These are phyloP conservation scores for Onygenales sp. DNA, from an alignment of 2,329 filamentous ascomycete species.

Conservation along the genomic window DNA sequence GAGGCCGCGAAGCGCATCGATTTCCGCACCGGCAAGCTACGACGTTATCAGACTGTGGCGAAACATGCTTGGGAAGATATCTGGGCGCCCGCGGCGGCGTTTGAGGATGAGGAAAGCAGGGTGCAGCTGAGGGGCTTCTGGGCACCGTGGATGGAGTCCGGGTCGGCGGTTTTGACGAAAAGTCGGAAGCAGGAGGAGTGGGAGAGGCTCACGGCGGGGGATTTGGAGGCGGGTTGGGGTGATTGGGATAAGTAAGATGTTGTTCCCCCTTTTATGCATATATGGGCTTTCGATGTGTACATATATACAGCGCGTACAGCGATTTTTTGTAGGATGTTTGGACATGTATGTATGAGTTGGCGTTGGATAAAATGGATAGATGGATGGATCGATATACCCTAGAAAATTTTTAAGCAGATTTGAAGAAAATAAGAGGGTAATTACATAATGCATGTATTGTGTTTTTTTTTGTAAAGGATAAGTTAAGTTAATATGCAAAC, in stretches of 20 bases:
- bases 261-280: not conserved
- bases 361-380: too few species aligned
- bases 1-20: not conserved
- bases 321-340: too few species aligned
- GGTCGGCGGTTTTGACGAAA: not conserved
- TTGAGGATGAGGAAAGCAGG: not conserved
- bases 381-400: too few species aligned
- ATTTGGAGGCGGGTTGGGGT: not conserved
- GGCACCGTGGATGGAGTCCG: not conserved
- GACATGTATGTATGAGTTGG: too few species aligned
- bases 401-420: too few species aligned
- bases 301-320: too few species aligned
- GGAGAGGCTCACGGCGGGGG: not conserved
- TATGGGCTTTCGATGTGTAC: too few species aligned
- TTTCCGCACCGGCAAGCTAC: conserved; percentile 8
- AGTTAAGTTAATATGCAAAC: too few species aligned
- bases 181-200: not conserved
- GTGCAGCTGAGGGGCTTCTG: not conserved
- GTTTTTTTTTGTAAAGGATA: too few species aligned
- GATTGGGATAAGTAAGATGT: not conserved
- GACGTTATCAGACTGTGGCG: conserved; percentile 5
- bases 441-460: too few species aligned
- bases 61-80: conserved; percentile 10
- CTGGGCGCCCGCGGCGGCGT: conserved; percentile 3
- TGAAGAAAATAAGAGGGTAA: too few species aligned